These are phyloP conservation scores for Trichothecium roseum DNA, from an alignment of 2,329 filamentous ascomycete species.

Conservation along the genomic window DNA sequence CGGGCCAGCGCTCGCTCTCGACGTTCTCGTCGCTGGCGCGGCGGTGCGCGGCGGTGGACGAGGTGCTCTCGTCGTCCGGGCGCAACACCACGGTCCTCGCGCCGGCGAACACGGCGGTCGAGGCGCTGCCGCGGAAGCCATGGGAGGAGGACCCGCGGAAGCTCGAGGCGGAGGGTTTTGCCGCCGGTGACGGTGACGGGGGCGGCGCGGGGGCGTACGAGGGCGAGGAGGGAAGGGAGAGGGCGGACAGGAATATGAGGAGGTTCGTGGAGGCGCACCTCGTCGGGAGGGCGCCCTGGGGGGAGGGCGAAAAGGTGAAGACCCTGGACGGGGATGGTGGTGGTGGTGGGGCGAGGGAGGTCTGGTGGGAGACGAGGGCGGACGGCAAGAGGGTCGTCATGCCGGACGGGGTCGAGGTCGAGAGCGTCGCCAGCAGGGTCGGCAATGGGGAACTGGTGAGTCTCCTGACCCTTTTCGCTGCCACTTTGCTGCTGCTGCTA, in stretches of 20 bases:
- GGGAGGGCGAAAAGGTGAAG: constrained; percentile 58
- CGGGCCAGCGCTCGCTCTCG: constrained; percentile 66
- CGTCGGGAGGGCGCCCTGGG: constrained; percentile 66
- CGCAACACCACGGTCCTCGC: constrained; percentile 78
- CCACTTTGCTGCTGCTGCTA: too few species aligned
- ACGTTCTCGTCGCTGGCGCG: constrained; percentile 76
- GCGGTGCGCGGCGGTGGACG: constrained; percentile 58
- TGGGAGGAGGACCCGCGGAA: constrained; percentile 57
- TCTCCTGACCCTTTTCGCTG: too few species aligned
- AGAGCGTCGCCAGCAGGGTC: constrained; percentile 62
- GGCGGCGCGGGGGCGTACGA: constrained; percentile 65
- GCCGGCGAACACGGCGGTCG: constrained; percentile 74
- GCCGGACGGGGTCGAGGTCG: constrained; percentile 71
- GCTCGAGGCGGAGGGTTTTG: too few species aligned
- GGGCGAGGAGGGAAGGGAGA: constrained; percentile 61
- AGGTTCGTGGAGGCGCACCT: constrained; percentile 83
- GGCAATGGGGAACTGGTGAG: constrained; percentile 73
- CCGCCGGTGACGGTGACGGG: constrained; percentile 58
- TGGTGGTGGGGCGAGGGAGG: constrained; percentile 26
- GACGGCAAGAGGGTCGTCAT: constrained; percentile 62
- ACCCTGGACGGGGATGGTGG: constrained; percentile 39
- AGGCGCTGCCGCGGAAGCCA: constrained; percentile 69
- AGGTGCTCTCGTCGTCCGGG: constrained; percentile 54
- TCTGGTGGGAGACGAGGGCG: constrained; percentile 75
- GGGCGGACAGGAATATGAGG: constrained; percentile 66